Evolutionary conservation across 148 eudicot species (phyloP).

Genomic region (Nepenthes gracilis): DNA sequence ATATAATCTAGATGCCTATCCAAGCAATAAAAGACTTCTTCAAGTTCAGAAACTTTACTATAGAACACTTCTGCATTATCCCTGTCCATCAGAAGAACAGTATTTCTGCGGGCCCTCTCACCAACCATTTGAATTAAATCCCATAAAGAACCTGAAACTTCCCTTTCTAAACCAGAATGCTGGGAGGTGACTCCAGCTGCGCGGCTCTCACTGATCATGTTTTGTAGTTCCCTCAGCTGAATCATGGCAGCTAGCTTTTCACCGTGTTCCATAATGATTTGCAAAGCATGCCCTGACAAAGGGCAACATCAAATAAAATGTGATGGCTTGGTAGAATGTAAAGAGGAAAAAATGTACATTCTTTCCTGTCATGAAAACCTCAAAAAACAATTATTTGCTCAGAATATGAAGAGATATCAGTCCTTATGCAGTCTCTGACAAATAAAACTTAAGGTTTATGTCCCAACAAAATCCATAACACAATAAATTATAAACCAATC

Average conservation of each 20-base stretch:
- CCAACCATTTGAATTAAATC: constrained; percentile 91
- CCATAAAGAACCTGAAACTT: constrained; percentile 77
- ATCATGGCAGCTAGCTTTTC: constrained; percentile 92
- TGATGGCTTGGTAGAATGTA: too few relatives aligned
- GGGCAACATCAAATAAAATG: not conserved
- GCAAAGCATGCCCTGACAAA: constrained; percentile 66
- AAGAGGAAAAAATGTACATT: too few relatives aligned
- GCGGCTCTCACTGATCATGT: constrained; percentile 51
- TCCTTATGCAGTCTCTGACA: not conserved
- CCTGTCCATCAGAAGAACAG: constrained; percentile 95
- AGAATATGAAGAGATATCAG: not conserved
- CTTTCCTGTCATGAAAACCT: too few relatives aligned
- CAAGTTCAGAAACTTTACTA: constrained; percentile 86
- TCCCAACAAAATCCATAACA: not conserved
- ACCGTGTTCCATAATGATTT: constrained; percentile 88
- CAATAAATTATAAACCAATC: too few relatives aligned
- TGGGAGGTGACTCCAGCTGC: constrained; percentile 30
- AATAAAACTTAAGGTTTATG: not conserved
- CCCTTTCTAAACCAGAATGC: constrained; percentile 30
- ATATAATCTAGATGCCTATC: constrained; percentile 54
- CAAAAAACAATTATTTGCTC: not conserved
- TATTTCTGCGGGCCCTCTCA: constrained; percentile 77
- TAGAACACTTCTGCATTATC: constrained; percentile 94
- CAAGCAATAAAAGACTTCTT: constrained; percentile 73
- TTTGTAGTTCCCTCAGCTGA: constrained; percentile 74